Conservation (phyloP, 495 filamentous ascomycete genomes). For the Hyphodiscus hymeniophilus region DNA sequence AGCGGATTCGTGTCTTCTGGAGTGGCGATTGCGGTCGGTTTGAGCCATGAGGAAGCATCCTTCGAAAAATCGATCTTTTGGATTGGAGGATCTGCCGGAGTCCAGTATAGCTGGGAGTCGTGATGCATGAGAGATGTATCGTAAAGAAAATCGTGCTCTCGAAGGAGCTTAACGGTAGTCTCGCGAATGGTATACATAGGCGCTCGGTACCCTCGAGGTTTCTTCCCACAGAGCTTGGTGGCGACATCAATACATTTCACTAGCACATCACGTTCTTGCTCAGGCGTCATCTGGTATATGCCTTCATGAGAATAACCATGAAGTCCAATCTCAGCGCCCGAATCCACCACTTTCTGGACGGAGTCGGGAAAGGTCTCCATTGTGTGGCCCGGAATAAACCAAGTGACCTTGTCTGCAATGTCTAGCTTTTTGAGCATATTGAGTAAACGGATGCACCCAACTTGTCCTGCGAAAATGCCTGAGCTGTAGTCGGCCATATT, state of each 20-base stretch:
- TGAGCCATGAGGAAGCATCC: too few relatives aligned
- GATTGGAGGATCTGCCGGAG: too few relatives aligned
- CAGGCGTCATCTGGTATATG: slow-evolving; percentile 43
- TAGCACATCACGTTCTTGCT: slow-evolving; percentile 53
- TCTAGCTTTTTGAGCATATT: slow-evolving; percentile 46
- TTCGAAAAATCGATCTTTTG: too few relatives aligned
- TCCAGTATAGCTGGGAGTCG: too few relatives aligned
- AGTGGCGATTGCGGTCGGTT: too few relatives aligned
- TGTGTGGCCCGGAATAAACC: slow-evolving; percentile 58
- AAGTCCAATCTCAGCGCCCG: slow-evolving; percentile 42
- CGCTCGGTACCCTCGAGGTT: slow-evolving; percentile 47
- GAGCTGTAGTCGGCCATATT: slow-evolving; percentile 49
- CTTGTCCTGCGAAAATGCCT: slow-evolving; percentile 51
- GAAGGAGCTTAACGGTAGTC: slow-evolving; percentile 43
- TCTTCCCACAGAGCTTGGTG: slow-evolving; percentile 40
- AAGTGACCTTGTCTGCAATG: slow-evolving; percentile 46
- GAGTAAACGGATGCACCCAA: slow-evolving; percentile 51
- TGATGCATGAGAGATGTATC: too few relatives aligned
- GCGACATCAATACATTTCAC: slow-evolving; percentile 43
- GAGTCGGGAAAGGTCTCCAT: slow-evolving; percentile 51
- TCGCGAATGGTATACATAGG: slow-evolving; percentile 51
- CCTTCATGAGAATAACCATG: slow-evolving; percentile 61
- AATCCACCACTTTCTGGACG: slow-evolving; percentile 43
- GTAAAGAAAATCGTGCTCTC: slow-evolving; percentile 50
- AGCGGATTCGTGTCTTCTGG: too few relatives aligned